A percentile compares a stretch with the other conserved stretches of the same genome.
These are phyloP conservation scores for Calonectria pauciramosa DNA, from an alignment of 2,329 filamentous ascomycete species.

Conservation along the genomic window DNA sequence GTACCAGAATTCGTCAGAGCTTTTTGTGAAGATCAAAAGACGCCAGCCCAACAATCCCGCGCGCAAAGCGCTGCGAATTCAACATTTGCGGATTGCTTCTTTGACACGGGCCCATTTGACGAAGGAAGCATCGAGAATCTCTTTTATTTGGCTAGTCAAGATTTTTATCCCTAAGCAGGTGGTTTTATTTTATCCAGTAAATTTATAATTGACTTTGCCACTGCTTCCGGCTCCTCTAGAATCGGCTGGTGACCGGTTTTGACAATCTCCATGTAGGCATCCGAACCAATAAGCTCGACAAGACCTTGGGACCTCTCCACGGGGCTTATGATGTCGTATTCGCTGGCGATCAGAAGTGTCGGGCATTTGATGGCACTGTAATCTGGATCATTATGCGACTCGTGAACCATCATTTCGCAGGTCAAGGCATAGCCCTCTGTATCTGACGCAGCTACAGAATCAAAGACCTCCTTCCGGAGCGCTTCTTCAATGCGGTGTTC, in stretches of 20 bases:
- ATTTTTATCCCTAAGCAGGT: background rate
- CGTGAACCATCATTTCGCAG: background rate
- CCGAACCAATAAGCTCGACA: background rate
- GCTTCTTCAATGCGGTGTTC: background rate
- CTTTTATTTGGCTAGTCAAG: background rate
- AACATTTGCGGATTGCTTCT: background rate
- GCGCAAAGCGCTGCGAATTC: background rate
- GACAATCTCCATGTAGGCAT: background rate
- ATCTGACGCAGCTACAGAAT: background rate
- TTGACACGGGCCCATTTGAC: background rate
- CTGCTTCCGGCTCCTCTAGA: background rate
- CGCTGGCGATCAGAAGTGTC: background rate
- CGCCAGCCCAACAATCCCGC: background rate
- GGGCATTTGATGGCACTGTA: background rate
- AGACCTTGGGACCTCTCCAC: background rate
- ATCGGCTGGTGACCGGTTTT: background rate
- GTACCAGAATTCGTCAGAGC: background rate
- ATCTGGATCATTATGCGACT: background rate
- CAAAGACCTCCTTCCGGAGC: background rate
- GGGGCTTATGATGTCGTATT: background rate
- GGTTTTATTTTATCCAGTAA: background rate
- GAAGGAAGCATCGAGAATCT: conserved; percentile 1
- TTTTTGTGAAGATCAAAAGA: background rate
- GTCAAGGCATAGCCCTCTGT: background rate
- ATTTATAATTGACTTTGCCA: background rate